phyloP scores from a whole-genome alignment of 768 basidiomycete species.

The Russula vinacea region DNA sequence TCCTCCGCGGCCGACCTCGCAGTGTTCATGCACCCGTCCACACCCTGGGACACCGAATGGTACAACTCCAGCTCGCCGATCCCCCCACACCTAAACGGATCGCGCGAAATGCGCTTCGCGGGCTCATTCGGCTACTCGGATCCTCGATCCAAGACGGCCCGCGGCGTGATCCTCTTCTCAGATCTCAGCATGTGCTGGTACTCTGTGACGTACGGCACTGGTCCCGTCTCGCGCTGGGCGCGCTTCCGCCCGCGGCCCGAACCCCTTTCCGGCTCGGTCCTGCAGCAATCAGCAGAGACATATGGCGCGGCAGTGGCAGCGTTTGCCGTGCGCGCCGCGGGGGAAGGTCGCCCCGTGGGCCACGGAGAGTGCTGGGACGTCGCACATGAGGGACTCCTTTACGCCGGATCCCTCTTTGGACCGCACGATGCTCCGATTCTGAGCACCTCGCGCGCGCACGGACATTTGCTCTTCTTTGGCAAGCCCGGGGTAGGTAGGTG shows the following conservation, averaged over 20 bases:
- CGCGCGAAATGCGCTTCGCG: constrained; percentile 33
- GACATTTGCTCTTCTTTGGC: constrained; percentile 50
- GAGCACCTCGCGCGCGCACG: constrained; percentile 51
- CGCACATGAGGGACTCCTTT: constrained; percentile 48
- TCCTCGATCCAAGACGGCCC: constrained; percentile 34
- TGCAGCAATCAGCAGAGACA: constrained; percentile 45
- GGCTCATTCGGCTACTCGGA: constrained; percentile 37
- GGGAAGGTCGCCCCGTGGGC: constrained; percentile 44
- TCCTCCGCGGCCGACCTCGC: constrained; percentile 45
- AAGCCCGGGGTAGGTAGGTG: constrained; percentile 43
- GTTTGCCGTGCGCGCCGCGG: constrained; percentile 48
- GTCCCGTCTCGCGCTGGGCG: constrained; percentile 37
- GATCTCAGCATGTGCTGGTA: constrained; percentile 53
- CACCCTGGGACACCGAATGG: constrained; percentile 44
- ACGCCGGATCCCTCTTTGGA: constrained; percentile 40
- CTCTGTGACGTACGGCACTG: constrained; percentile 41
- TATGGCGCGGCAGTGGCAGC: constrained; percentile 50
- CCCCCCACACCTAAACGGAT: constrained; percentile 38
- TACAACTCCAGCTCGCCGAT: constrained; percentile 37
- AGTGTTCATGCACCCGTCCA: constrained; percentile 44
- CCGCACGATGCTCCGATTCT: constrained; percentile 47
- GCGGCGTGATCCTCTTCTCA: constrained; percentile 44
- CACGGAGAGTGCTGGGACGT: constrained; percentile 60
- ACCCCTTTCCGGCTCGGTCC: constrained; percentile 36
- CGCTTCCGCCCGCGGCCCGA: constrained; percentile 42